Percentiles rank a stretch among this genome's conserved stretches.
These are phyloP conservation scores for Martiniozyma abietophila DNA, from an alignment of 805 yeast species.

Conservation along the genomic window DNA sequence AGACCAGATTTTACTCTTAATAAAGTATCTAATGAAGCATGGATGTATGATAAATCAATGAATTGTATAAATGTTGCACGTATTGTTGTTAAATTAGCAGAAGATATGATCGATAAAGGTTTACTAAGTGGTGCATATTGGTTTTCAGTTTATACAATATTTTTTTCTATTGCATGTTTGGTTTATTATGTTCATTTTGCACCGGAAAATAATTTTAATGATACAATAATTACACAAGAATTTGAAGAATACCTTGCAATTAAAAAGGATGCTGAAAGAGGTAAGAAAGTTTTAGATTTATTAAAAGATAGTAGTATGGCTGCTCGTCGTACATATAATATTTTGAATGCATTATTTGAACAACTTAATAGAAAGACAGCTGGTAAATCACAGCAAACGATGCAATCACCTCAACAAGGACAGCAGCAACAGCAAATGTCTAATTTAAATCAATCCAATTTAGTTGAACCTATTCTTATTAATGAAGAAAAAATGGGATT, in stretches of 20 bases:
- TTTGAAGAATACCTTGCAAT: constrained; percentile 45
- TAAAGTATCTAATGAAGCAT: constrained; percentile 37
- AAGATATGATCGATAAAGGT: constrained; percentile 65
- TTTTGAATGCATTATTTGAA: constrained; percentile 72
- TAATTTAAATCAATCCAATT: too few relatives aligned
- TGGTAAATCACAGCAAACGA: too few relatives aligned
- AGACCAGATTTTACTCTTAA: constrained; percentile 25
- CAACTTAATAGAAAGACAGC: constrained; percentile 70
- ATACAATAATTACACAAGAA: constrained; percentile 31
- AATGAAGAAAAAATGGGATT: too few relatives aligned
- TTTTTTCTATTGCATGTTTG: constrained; percentile 80
- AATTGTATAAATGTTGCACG: constrained; percentile 81
- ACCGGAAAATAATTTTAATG: constrained; percentile 19
- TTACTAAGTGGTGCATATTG: constrained; percentile 80
- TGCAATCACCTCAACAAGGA: background rate
- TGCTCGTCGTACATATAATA: constrained; percentile 70
- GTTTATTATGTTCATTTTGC: constrained; percentile 65
- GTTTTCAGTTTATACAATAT: constrained; percentile 85
- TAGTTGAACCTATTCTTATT: too few relatives aligned
- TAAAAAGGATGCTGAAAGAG: constrained; percentile 70
- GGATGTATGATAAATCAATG: constrained; percentile 61
- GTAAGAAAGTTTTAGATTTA: constrained; percentile 61
- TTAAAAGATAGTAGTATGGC: constrained; percentile 70
- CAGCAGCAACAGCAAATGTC: too few relatives aligned
- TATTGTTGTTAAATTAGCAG: constrained; percentile 70